Evolutionary conservation across 164 flowering plant genomes (phyloP).

Genomic region (Malania oleifera): DNA sequence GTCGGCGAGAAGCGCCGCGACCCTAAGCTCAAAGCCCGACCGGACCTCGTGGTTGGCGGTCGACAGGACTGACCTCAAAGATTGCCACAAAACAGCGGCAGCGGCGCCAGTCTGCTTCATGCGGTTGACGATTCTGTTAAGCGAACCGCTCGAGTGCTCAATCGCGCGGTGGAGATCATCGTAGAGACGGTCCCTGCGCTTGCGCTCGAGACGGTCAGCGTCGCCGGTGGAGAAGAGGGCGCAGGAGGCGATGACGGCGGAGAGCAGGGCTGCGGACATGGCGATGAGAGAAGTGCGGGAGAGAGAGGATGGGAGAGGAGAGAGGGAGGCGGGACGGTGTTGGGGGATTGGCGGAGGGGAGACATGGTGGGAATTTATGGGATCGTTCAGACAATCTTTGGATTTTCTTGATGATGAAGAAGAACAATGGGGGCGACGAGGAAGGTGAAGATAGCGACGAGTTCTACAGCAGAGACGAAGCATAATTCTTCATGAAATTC

Average conservation of each 20-base stretch:
- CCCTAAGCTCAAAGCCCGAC: conserved; percentile 79
- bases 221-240: conserved; percentile 14
- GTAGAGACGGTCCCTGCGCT: conserved; percentile 12
- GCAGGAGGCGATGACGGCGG: conserved; percentile 27
- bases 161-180: conserved; percentile 32
- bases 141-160: conserved; percentile 39
- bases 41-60: conserved; percentile 86
- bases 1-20: conserved; percentile 86
- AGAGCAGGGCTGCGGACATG: conserved; percentile 45
- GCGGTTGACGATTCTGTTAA: conserved; percentile 34
- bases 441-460: conserved; percentile 10
- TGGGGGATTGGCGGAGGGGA: conserved; percentile 23
- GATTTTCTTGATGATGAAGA: conserved; percentile 18
- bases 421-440: conserved; percentile 21
- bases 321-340: conserved; percentile 14
- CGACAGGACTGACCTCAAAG: conserved; percentile 72
- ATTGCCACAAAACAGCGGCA: conserved; percentile 79
- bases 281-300: conserved; percentile 27
- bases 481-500: conserved; percentile 27
- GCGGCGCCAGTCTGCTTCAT: conserved; percentile 76
- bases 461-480: conserved; percentile 36
- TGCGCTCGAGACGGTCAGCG: conserved; percentile 2
- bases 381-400: conserved; percentile 9
- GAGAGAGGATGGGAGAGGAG: conserved; percentile 17
- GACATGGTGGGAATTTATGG: conserved; percentile 12